phyloP scores from a whole-genome alignment of 2,329 filamentous ascomycete genomes.

The Xylaria sp. region DNA sequence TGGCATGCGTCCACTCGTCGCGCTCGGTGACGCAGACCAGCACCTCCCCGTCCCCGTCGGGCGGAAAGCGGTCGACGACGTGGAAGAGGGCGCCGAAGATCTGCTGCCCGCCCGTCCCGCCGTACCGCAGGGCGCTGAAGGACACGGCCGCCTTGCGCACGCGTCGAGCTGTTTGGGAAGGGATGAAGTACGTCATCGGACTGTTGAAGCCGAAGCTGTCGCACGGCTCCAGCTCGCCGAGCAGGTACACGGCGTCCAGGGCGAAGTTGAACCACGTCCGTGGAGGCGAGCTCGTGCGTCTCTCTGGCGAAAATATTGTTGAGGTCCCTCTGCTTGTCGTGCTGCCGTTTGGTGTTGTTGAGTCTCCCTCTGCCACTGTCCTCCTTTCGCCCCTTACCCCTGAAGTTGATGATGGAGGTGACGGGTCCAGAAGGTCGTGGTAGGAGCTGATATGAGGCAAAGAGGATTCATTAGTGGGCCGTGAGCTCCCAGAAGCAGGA shows the following conservation, averaged over 20 bases:
- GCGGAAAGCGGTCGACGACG: slow-evolving; percentile 57
- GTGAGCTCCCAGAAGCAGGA: too few relatives aligned
- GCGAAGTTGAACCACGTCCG: slow-evolving; percentile 61
- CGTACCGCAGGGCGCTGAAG: slow-evolving; percentile 57
- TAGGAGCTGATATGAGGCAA: slow-evolving; percentile 28
- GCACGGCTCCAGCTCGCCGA: slow-evolving; percentile 60
- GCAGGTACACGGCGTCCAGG: slow-evolving; percentile 58
- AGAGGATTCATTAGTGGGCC: neutral
- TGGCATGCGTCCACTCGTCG: slow-evolving; percentile 50
- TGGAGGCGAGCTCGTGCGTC: slow-evolving; percentile 50
- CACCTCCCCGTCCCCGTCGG: slow-evolving; percentile 45
- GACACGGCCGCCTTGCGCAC: slow-evolving; percentile 58
- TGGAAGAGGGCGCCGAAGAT: slow-evolving; percentile 61
- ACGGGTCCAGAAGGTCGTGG: slow-evolving; percentile 29
- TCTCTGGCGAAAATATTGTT: neutral
- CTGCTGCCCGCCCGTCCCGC: slow-evolving; percentile 55
- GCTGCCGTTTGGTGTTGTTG: neutral
- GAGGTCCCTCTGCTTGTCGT: neutral
- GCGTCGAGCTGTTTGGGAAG: slow-evolving; percentile 52
- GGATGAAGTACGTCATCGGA: slow-evolving; percentile 61
- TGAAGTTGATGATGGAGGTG: neutral
- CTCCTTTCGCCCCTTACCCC: neutral
- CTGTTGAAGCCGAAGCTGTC: slow-evolving; percentile 59
- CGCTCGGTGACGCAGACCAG: slow-evolving; percentile 55
- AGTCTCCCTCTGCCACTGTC: too few relatives aligned